Conservation (phyloP, 192 early-diverging fungal species). For the Chytriomyces sp. region DNA sequence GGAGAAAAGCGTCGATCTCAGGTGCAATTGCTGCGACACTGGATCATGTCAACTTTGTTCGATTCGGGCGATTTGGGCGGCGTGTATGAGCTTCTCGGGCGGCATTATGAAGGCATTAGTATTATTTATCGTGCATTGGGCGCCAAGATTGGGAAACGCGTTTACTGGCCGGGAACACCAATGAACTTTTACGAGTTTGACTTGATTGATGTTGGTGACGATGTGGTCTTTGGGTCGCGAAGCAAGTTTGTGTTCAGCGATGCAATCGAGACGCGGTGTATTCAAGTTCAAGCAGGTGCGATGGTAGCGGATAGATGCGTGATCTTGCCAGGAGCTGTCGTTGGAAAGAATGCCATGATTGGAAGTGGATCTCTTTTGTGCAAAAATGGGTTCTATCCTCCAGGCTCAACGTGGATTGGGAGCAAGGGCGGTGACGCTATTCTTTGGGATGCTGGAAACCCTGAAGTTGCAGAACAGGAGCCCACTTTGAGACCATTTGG, state of each 20-base stretch:
- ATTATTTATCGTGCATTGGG: conserved; percentile 48
- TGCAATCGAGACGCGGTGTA: conserved; percentile 33
- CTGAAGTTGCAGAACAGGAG: neutral
- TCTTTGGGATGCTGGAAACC: conserved; percentile 35
- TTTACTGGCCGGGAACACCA: conserved; percentile 56
- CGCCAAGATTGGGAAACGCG: conserved; percentile 49
- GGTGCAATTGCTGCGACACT: conserved; percentile 23
- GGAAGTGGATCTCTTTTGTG: conserved; percentile 48
- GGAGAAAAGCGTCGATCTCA: neutral
- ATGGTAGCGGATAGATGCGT: conserved; percentile 50
- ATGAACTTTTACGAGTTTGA: conserved; percentile 47
- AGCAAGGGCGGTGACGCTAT: conserved; percentile 45
- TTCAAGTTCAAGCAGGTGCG: conserved; percentile 45
- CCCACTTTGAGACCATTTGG: conserved; percentile 50
- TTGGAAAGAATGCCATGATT: conserved; percentile 48
- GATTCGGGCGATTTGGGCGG: conserved; percentile 42
- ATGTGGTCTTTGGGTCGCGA: conserved; percentile 56
- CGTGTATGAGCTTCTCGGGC: conserved; percentile 43
- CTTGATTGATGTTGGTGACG: conserved; percentile 50
- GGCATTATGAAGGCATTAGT: conserved; percentile 50
- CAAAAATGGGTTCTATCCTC: conserved; percentile 35
- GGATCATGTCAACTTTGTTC: conserved; percentile 45
- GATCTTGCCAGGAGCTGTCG: conserved; percentile 45
- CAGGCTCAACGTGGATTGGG: conserved; percentile 48
- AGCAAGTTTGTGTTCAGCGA: conserved; percentile 45